A percentile compares a stretch with the other conserved stretches of the same genome.
Evolutionary conservation across 2,329 filamentous ascomycete genomes (phyloP).

Genomic region (Rutstroemia sp.): DNA sequence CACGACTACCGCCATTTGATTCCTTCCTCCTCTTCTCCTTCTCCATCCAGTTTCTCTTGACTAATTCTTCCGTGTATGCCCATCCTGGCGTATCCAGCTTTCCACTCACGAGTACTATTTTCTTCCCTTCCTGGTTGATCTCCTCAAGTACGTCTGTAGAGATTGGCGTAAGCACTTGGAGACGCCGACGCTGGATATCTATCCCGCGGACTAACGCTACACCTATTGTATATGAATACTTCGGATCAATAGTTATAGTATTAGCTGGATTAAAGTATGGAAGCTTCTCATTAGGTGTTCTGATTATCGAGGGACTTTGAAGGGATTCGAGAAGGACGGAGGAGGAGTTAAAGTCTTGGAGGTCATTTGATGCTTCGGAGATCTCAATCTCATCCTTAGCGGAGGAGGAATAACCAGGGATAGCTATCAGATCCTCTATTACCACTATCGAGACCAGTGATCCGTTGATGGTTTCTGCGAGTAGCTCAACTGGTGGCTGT

Average conservation of each 20-base stretch:
- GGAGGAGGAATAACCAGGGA: conserved; percentile 31
- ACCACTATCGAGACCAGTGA: conserved; percentile 59
- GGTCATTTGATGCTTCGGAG: neutral
- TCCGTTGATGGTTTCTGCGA: conserved; percentile 62
- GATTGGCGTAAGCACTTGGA: conserved; percentile 62
- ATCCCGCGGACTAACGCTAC: conserved; percentile 65
- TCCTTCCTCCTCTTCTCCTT: conserved; percentile 12
- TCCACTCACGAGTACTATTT: conserved; percentile 58
- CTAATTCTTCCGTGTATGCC: conserved; percentile 60
- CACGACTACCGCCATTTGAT: neutral
- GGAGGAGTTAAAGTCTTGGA: neutral
- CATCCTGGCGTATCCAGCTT: conserved; percentile 62
- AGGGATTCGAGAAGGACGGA: conserved; percentile 9
- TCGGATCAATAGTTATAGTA: conserved; percentile 51
- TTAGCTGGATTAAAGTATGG: conserved; percentile 53
- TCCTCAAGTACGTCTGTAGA: conserved; percentile 33
- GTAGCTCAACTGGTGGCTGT: conserved; percentile 47
- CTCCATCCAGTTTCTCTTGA: conserved; percentile 26
- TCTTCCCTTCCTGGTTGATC: conserved; percentile 35
- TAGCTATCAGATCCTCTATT: conserved; percentile 46
- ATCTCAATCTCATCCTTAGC: neutral
- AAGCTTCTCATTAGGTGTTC: conserved; percentile 44
- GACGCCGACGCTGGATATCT: conserved; percentile 41
- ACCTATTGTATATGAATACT: conserved; percentile 51
- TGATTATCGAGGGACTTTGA: conserved; percentile 26